Percentiles rank a stretch among this genome's conserved stretches.
These are phyloP conservation scores for Ganoderma boninense DNA, from an alignment of 1,284 basidiomycete species.

Conservation along the genomic window DNA sequence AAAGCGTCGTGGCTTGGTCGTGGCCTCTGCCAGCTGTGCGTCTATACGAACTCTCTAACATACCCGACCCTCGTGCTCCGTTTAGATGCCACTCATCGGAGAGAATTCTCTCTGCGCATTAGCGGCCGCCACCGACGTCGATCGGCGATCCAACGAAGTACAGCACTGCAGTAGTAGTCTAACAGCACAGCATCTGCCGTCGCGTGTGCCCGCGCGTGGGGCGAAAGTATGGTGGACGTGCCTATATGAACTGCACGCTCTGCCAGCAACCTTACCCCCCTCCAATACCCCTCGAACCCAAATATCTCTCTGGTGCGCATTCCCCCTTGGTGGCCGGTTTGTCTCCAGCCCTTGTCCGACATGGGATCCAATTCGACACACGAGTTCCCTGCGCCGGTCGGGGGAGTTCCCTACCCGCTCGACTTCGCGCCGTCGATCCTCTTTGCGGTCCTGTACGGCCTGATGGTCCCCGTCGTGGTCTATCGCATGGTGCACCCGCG, in stretches of 20 bases:
- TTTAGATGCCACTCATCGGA: background rate
- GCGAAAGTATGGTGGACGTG: background rate
- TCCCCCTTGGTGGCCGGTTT: background rate
- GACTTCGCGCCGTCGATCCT: constrained; percentile 19
- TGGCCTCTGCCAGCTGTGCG: no score
- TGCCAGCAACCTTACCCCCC: background rate
- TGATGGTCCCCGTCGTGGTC: constrained; percentile 24
- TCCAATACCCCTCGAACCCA: no score
- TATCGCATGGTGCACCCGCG: constrained; percentile 23
- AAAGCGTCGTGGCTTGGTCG: no score
- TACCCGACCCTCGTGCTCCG: background rate
- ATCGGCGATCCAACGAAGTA: background rate
- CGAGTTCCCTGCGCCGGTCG: constrained; percentile 16
- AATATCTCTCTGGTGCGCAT: background rate
- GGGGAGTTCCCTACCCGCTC: constrained; percentile 14
- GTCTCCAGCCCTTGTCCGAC: background rate
- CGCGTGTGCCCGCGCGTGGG: background rate
- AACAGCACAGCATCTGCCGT: background rate
- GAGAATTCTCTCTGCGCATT: background rate
- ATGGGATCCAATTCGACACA: constrained; percentile 11
- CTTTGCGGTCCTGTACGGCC: constrained; percentile 27
- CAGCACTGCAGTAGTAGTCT: background rate
- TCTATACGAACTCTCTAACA: no score
- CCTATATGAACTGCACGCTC: background rate
- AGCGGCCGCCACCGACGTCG: no score